Percentiles rank a stretch among this genome's conserved stretches.
Evolutionary conservation across 108 stramenopile species (phyloP).

Genomic region (Pseudonitzschia delicatissima): DNA sequence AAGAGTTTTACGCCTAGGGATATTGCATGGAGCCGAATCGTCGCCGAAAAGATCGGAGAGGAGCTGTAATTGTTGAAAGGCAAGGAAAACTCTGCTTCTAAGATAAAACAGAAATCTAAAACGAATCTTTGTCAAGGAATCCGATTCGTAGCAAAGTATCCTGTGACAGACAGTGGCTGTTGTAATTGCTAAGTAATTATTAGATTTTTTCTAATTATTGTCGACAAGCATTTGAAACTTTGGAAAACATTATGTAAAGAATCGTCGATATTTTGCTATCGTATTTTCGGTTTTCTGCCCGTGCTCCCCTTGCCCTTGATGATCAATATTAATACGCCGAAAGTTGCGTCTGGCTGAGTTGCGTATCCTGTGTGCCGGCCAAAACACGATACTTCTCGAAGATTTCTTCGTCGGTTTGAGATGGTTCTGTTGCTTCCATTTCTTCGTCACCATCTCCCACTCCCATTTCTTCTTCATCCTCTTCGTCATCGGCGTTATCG

Average conservation of each 20-base stretch:
- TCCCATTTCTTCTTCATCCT: background rate
- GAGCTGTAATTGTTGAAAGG: background rate
- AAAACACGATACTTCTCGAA: background rate
- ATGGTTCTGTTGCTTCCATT: background rate
- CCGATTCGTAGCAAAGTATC: too few relatives aligned
- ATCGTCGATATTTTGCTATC: too few relatives aligned
- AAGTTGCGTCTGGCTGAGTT: conserved; percentile 1
- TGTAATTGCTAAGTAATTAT: too few relatives aligned
- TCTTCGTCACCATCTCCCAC: conserved; percentile 2
- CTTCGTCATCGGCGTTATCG: conserved; percentile 6
- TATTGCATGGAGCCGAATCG: conserved; percentile 76
- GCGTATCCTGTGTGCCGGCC: conserved; percentile 4
- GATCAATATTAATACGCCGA: conserved; percentile 2
- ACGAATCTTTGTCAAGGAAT: too few relatives aligned
- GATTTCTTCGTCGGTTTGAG: background rate
- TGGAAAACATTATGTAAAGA: too few relatives aligned
- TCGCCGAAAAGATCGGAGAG: conserved; percentile 55
- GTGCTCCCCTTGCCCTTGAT: too few relatives aligned
- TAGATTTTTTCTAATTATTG: too few relatives aligned
- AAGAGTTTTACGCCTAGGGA: conserved; percentile 82
- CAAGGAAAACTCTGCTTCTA: too few relatives aligned
- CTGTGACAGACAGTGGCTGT: too few relatives aligned
- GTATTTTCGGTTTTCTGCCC: too few relatives aligned
- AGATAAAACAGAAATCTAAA: too few relatives aligned
- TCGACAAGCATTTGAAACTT: too few relatives aligned